Percentiles rank a stretch among this genome's conserved stretches.
Conservation (phyloP, 768 basidiomycete species). For the Saitozyma sp. region DNA sequence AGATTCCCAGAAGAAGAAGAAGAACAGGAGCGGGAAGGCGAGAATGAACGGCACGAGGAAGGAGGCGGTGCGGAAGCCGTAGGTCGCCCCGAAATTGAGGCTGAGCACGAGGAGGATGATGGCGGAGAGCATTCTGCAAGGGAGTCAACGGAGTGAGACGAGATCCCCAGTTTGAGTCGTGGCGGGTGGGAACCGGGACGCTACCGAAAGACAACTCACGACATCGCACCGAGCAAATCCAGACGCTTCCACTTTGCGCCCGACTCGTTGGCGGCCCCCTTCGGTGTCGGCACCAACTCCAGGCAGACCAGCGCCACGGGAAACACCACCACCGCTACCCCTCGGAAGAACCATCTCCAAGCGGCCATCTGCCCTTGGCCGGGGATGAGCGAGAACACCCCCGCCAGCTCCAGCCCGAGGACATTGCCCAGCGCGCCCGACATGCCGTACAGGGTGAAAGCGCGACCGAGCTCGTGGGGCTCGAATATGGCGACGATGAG, state of each 20-base stretch:
- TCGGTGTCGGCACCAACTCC: slow-evolving; percentile 20
- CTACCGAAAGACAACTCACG: slow-evolving; percentile 6
- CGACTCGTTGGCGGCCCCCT: neutral
- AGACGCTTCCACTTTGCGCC: slow-evolving; percentile 22
- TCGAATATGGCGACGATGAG: slow-evolving; percentile 34
- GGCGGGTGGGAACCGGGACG: neutral
- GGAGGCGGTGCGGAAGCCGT: slow-evolving; percentile 30
- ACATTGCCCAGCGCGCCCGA: slow-evolving; percentile 25
- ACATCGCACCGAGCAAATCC: slow-evolving; percentile 10
- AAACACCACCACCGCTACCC: slow-evolving; percentile 4
- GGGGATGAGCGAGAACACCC: slow-evolving; percentile 27
- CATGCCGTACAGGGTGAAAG: slow-evolving; percentile 25
- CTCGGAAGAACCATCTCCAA: slow-evolving; percentile 47
- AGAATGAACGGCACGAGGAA: slow-evolving; percentile 41
- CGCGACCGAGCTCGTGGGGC: slow-evolving; percentile 19
- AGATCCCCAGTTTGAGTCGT: neutral
- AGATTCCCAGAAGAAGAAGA: slow-evolving; percentile 41
- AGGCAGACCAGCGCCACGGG: slow-evolving; percentile 17
- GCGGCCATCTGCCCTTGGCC: slow-evolving; percentile 19
- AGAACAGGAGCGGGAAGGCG: slow-evolving; percentile 26
- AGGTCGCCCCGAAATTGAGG: slow-evolving; percentile 40
- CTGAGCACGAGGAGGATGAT: slow-evolving; percentile 42
- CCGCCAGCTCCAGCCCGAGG: slow-evolving; percentile 28
- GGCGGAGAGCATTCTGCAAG: slow-evolving; percentile 18
- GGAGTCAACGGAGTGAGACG: neutral